Conservation (phyloP, 2,329 filamentous ascomycete species). For the Cryoendolithus antarcticus region DNA sequence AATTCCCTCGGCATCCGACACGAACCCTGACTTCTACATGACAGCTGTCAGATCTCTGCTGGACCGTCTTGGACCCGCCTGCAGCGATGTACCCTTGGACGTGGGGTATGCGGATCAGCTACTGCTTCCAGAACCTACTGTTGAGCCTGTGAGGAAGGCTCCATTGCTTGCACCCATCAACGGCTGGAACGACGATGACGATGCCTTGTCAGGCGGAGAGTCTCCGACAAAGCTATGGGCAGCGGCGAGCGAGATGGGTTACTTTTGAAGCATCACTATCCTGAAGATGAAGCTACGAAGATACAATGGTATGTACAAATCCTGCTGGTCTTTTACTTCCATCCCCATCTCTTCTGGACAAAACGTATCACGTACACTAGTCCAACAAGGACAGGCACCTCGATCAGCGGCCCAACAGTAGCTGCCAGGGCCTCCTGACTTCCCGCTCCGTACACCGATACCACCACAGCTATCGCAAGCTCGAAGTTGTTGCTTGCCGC, state of each 20-base stretch:
- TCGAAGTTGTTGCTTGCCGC: constrained; percentile 92
- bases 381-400: constrained; percentile 68
- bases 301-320: not conserved
- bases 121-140: constrained; percentile 11
- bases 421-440: constrained; percentile 72
- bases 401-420: constrained; percentile 74
- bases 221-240: constrained; percentile 25
- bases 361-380: constrained; percentile 63
- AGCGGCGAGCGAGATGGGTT: constrained; percentile 14
- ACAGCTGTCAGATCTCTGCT: constrained; percentile 7
- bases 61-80: constrained; percentile 4
- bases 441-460: constrained; percentile 64
- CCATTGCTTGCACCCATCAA: constrained; percentile 3
- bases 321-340: constrained; percentile 26
- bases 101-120: constrained; percentile 11
- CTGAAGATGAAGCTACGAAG: not conserved
- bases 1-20: constrained; percentile 1
- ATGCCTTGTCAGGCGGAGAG: constrained; percentile 13
- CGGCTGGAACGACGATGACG: constrained; percentile 5
- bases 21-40: constrained; percentile 1
- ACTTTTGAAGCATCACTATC: constrained; percentile 1
- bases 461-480: constrained; percentile 75
- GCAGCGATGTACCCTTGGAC: constrained; percentile 8
- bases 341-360: constrained; percentile 42
- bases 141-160: constrained; percentile 5